Evolutionary conservation across 352 stramenopile species (phyloP), one percentile per base, ranked within the genome.

Genomic region (Pythium myriotylum): DNA sequence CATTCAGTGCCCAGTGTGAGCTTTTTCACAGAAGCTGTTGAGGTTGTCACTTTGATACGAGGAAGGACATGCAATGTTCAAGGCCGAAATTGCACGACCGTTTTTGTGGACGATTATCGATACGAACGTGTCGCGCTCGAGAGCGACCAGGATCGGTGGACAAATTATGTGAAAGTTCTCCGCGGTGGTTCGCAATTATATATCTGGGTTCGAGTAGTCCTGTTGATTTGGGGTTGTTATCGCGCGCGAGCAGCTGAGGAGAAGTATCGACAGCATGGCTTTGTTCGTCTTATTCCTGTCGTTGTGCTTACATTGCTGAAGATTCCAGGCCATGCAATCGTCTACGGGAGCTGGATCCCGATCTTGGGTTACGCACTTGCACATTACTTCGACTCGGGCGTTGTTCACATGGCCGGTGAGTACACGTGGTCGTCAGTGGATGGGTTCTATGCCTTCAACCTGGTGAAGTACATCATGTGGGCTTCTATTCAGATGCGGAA

Each of bases 401-500:
- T 76, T 8, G 45, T 64, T 3, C 68, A 79, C 16, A 39, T 68
- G 13, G 35, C 73, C 16, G 54, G 17, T 12, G 54, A 77, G 8
- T 45, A 53, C 23, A n/a, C 59, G 4, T 81, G 60, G 63, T 66
- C 65, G 13, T 62, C 62, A 0, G n/a, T 59, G 2, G 47, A 65
- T 29, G 70, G 68, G 4, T 27, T 65, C 17, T 42, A 65, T 17
- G 5, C 22, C 2, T 79, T 74, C 41, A 16, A 74, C 6, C 45
- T 54, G 0, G 2, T 71, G 16, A 14, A 33, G 0, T 78, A 71
- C 26, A 45, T 66, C 23, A 20, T 46, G 4, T n/a, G 55, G 5
- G 46, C 67, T 5, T 62, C 63, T 2, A 41, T 81, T 3, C 73
- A 77, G 47, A 79, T 82, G 68, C 73, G 73, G 12, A 75, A 74